phyloP scores from a whole-genome alignment of 2,329 filamentous ascomycete genomes.

The Macrophomina phaseolina region DNA sequence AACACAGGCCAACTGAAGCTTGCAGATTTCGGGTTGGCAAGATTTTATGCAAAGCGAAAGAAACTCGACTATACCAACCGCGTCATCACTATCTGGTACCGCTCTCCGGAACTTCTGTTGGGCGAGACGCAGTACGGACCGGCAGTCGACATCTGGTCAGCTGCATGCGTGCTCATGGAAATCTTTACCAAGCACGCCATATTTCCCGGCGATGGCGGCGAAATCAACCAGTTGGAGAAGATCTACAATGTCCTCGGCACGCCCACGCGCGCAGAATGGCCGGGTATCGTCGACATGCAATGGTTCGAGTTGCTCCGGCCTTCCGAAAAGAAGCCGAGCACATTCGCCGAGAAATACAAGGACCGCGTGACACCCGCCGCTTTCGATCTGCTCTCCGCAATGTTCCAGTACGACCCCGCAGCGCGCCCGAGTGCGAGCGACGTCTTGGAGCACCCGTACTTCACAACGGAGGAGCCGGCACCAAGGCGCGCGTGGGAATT shows the following conservation, averaged over 20 bases:
- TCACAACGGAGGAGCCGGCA: constrained; percentile 78
- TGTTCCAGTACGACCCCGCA: constrained; percentile 88
- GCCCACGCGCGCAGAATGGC: constrained; percentile 84
- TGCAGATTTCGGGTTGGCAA: constrained; percentile 93
- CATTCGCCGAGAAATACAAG: constrained; percentile 83
- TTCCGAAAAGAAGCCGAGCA: constrained; percentile 70
- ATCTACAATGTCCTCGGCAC: constrained; percentile 94
- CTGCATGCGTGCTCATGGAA: constrained; percentile 93
- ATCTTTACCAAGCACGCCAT: constrained; percentile 94
- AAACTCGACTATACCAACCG: constrained; percentile 97
- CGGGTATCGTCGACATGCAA: constrained; percentile 87
- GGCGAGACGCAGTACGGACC: constrained; percentile 30
- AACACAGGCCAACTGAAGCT: constrained; percentile 87
- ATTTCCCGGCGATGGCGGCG: constrained; percentile 94
- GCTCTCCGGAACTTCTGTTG: constrained; percentile 31
- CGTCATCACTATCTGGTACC: constrained; percentile 92
- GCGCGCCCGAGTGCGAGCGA: constrained; percentile 83
- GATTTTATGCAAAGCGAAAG: constrained; percentile 92
- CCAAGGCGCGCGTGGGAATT: constrained; percentile 83
- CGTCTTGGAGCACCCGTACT: constrained; percentile 87
- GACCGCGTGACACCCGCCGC: constrained; percentile 78
- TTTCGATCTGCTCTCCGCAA: constrained; percentile 79
- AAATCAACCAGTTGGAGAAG: constrained; percentile 94
- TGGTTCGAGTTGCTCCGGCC: constrained; percentile 95
- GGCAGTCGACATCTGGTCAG: constrained; percentile 76